These are phyloP conservation scores for Bassia scoparia DNA, from an alignment of 148 eudicot species.

Conservation along the genomic window DNA sequence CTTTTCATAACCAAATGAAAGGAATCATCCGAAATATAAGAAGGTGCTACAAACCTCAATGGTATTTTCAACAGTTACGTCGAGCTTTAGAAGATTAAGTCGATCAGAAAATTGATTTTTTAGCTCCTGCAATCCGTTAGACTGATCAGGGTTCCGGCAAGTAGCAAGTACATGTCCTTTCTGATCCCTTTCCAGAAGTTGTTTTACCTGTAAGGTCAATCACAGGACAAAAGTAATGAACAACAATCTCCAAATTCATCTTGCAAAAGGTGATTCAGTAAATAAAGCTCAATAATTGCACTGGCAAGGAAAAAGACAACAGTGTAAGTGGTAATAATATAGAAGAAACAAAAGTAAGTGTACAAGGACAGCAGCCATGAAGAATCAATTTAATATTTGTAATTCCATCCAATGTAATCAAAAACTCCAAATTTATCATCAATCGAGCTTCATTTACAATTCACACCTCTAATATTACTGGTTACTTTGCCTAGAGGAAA, in stretches of 20 bases:
- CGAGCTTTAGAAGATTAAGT: constrained; percentile 63
- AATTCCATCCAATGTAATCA: too few relatives aligned
- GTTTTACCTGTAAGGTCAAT: constrained; percentile 54
- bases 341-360: not conserved
- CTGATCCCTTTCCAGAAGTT: constrained; percentile 64
- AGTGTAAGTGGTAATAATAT: not conserved
- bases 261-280: not conserved
- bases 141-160: constrained; percentile 67
- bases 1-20: not conserved
- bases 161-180: constrained; percentile 76
- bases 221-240: not conserved
- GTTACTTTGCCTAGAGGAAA: too few relatives aligned
- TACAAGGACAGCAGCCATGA: too few relatives aligned
- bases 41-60: constrained; percentile 50
- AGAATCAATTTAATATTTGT: too few relatives aligned
- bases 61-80: constrained; percentile 66
- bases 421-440: too few relatives aligned
- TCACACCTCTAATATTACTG: too few relatives aligned
- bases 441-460: too few relatives aligned
- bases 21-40: not conserved
- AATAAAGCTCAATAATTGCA: not conserved
- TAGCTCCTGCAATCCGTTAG: constrained; percentile 65
- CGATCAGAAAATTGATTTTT: constrained; percentile 61
- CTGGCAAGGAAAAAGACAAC: not conserved
- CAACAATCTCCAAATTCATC: not conserved